phyloP scores from a whole-genome alignment of 2,329 filamentous ascomycete species.

The Pyrenophora seminiperda region DNA sequence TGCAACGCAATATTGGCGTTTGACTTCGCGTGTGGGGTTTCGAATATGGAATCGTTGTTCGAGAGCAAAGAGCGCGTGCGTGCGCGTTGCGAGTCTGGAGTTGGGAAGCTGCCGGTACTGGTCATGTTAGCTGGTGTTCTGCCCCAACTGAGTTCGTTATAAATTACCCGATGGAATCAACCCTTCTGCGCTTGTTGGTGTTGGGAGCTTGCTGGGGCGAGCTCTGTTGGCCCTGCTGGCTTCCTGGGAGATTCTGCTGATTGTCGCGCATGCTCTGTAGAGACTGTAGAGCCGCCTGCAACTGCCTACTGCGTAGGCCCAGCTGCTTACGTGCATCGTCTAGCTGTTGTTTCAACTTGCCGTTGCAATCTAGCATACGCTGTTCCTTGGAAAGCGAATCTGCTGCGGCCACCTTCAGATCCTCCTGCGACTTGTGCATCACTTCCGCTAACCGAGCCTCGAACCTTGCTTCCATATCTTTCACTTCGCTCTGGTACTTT shows the following conservation, averaged over 20 bases:
- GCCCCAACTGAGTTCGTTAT: neutral
- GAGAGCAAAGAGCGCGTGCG: neutral
- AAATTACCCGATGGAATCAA: neutral
- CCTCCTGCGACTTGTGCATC: neutral
- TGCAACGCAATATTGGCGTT: neutral
- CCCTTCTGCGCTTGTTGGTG: conserved; percentile 2
- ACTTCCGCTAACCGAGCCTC: neutral
- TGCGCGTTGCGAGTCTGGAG: neutral
- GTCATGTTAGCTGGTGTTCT: neutral
- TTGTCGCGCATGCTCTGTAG: neutral
- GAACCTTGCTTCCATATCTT: neutral
- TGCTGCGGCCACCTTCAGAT: neutral
- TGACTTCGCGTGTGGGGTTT: neutral
- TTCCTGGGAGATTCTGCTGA: neutral
- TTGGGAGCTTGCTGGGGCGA: neutral
- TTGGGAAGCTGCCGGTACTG: neutral
- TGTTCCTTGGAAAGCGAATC: neutral
- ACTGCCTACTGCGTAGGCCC: neutral
- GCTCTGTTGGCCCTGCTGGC: neutral
- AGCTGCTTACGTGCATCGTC: neutral
- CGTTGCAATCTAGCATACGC: no score
- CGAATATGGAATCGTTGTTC: neutral
- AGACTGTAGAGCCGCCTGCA: no score
- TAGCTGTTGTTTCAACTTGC: neutral
- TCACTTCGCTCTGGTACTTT: neutral